Evolutionary conservation across 2,329 filamentous ascomycete species (phyloP).

Genomic region (Teratosphaeria gauchensis): DNA sequence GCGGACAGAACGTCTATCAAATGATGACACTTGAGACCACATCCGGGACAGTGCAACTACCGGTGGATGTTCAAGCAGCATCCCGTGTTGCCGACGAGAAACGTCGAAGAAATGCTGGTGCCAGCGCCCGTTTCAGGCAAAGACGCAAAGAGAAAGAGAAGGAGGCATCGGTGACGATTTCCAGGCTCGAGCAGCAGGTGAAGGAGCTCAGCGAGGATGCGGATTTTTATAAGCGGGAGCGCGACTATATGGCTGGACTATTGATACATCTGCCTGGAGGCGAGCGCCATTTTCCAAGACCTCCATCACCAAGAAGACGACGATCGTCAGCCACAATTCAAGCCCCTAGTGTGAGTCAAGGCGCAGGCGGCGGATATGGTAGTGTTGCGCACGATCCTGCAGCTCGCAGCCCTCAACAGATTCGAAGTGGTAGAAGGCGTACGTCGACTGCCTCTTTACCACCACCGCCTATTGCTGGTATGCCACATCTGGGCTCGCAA

Average conservation of each 20-base stretch:
- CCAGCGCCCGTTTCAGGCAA: constrained; percentile 71
- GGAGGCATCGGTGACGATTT: constrained; percentile 59
- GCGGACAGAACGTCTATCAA: constrained; percentile 39
- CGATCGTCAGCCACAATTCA: constrained; percentile 11
- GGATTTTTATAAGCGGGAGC: constrained; percentile 64
- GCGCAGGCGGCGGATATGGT: constrained; percentile 9
- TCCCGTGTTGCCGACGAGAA: constrained; percentile 80
- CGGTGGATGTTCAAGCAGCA: constrained; percentile 70
- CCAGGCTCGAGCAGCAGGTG: constrained; percentile 58
- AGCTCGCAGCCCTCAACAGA: constrained; percentile 17
- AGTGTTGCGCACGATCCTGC: constrained; percentile 12
- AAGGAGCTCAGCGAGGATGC: constrained; percentile 58
- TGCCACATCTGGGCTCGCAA: constrained; percentile 2
- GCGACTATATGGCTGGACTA: constrained; percentile 61
- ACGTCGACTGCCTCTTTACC: constrained; percentile 19
- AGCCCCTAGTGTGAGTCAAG: constrained; percentile 2
- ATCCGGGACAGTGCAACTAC: constrained; percentile 48
- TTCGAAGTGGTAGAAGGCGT: constrained; percentile 18
- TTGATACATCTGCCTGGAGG: constrained; percentile 49
- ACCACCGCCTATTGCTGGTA: constrained; percentile 10
- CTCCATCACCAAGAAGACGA: constrained; percentile 31
- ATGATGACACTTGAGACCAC: constrained; percentile 46
- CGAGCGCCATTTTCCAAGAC: constrained; percentile 36
- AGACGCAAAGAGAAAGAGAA: constrained; percentile 75
- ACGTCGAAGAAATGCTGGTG: constrained; percentile 72